A percentile compares a stretch with the other conserved stretches of the same genome.
These are phyloP conservation scores for Ganoderma multipileum DNA, from an alignment of 1,284 basidiomycete species.

Conservation along the genomic window DNA sequence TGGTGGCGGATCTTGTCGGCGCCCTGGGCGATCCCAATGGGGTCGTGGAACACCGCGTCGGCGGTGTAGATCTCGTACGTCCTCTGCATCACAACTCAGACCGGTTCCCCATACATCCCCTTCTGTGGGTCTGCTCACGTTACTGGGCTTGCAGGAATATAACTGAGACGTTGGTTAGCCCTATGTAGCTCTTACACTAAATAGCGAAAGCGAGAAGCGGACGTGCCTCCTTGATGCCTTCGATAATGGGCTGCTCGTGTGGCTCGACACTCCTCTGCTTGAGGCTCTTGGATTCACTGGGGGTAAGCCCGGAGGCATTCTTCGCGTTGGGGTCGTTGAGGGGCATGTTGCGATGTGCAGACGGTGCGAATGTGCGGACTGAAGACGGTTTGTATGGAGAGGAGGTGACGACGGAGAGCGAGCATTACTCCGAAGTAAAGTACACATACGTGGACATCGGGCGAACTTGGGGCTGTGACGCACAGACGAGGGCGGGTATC, in stretches of 20 bases:
- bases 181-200: too few species aligned
- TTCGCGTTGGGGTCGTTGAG: slow-evolving; percentile 34
- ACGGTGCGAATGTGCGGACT: not conserved
- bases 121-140: slow-evolving; percentile 36
- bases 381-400: not conserved
- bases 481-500: slow-evolving; percentile 16
- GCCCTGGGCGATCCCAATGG: slow-evolving; percentile 56
- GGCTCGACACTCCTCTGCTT: slow-evolving; percentile 45
- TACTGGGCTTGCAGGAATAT: slow-evolving; percentile 51
- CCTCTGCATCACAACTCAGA: slow-evolving; percentile 36
- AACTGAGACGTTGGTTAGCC: slow-evolving; percentile 37
- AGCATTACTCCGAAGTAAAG: slow-evolving; percentile 9
- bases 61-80: slow-evolving; percentile 53
- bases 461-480: slow-evolving; percentile 16
- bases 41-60: slow-evolving; percentile 56
- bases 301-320: slow-evolving; percentile 51
- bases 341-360: slow-evolving; percentile 36
- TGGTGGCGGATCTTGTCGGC: slow-evolving; percentile 50
- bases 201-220: slow-evolving; percentile 7
- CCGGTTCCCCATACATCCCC: not conserved
- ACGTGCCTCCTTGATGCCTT: slow-evolving; percentile 48
- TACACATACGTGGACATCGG: not conserved
- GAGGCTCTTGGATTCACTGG: slow-evolving; percentile 47
- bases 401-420: slow-evolving; percentile 13
- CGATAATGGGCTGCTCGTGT: slow-evolving; percentile 48